These are phyloP conservation scores for Diplotaxis tenuifolia DNA, from an alignment of 345 rosid species.

Conservation along the genomic window DNA sequence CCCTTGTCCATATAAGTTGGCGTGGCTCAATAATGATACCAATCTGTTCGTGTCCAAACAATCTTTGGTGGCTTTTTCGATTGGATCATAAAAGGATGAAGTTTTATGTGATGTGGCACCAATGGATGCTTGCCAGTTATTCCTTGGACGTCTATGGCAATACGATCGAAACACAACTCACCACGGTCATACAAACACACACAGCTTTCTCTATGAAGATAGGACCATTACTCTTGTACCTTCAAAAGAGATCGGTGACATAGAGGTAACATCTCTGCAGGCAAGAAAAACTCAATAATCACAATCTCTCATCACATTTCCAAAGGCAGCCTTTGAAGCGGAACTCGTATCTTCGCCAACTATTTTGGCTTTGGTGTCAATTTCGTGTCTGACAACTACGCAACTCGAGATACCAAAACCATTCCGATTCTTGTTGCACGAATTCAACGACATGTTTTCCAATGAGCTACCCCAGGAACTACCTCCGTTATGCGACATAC, in stretches of 20 bases:
- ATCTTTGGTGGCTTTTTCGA: not conserved
- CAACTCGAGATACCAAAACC: not conserved
- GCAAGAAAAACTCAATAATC: too few relatives aligned
- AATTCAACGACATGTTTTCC: not conserved
- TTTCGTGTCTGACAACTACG: not conserved
- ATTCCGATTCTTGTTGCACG: not conserved
- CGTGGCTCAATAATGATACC: not conserved
- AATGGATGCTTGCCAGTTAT: not conserved
- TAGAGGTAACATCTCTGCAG: not conserved
- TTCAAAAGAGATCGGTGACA: not conserved
- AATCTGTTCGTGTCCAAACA: not conserved
- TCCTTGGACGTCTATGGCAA: not conserved
- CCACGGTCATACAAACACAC: not conserved
- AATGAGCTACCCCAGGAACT: not conserved
- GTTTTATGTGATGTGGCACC: not conserved
- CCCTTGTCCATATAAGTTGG: not conserved
- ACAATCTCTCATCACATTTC: too few relatives aligned
- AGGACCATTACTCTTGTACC: not conserved
- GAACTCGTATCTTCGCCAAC: too few relatives aligned
- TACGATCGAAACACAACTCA: not conserved
- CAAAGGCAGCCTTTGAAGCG: too few relatives aligned
- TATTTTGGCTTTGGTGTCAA: not conserved
- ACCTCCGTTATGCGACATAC: not conserved
- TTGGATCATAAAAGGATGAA: not conserved
- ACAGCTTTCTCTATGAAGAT: not conserved